Evolutionary conservation across 108 stramenopile species (phyloP), one percentile per base, ranked within the genome.

Genomic region (Nitzschia palea): DNA sequence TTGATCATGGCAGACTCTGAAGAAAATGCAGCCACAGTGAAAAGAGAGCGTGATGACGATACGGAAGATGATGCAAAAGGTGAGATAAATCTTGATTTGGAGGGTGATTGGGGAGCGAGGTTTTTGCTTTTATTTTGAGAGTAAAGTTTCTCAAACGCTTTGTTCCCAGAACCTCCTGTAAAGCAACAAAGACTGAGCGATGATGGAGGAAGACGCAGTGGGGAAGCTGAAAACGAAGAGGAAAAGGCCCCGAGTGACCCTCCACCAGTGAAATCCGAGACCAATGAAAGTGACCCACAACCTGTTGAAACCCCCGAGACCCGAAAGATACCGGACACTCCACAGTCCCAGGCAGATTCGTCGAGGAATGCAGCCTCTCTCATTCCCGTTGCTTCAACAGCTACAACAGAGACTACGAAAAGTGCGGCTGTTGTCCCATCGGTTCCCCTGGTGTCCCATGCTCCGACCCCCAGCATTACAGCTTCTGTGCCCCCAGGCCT

Each of bases 21-120:
- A 25, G 45, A 35, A 32, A 32, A 22, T 22, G 35, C 14, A 8
- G 53, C 17, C 36, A 25, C 44, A 23, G 62, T n/a, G 27, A 73
- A 73, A 33, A 56, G 71, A 65, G 59, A 47, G 15, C 64, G 62
- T 34, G 23, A 43, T 4, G 71, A 73, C 5, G 71, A 65, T 29
- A 31, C 40, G 22, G 68, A 60, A 22, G 52, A 53, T 44, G 28
- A 34, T 20, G 29, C 70, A 33, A 52, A 71, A 45, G 53, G 62
- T 61, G 33, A 8, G 53, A 31, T 20, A 55, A 56, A 18, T 47
- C 3, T n/a, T n/a, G n/a, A n/a, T n/a, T n/a, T n/a, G n/a, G n/a
- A n/a, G n/a, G n/a, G n/a, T n/a, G n/a, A n/a, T n/a, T n/a, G n/a
- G n/a, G n/a, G n/a, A n/a, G n/a, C n/a, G n/a, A n/a, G n/a, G n/a